Conservation (phyloP, 75 land plant species). For the Sequoia sempervirens region DNA sequence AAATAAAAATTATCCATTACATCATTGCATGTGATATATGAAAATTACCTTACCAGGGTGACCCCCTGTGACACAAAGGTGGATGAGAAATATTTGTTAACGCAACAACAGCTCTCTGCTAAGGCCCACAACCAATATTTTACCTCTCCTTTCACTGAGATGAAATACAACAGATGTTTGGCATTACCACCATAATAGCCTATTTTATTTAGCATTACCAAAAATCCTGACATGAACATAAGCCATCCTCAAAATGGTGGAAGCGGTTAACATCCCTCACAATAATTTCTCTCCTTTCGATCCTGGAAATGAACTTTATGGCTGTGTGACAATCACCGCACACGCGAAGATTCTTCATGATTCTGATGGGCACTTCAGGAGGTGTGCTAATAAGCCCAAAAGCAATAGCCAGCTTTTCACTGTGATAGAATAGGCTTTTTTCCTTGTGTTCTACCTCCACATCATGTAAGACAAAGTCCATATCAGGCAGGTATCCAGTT, state of each 20-base stretch:
- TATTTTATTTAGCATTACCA: neutral
- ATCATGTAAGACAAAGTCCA: conserved; percentile 1
- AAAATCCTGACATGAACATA: conserved; percentile 5
- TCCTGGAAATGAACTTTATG: conserved; percentile 4
- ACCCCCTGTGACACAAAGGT: too few relatives aligned
- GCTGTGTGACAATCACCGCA: conserved; percentile 1
- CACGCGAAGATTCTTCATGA: conserved; percentile 1
- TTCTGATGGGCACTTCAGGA: neutral
- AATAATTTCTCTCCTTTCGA: neutral
- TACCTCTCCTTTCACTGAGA: neutral
- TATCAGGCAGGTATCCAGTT: conserved; percentile 2
- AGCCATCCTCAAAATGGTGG: neutral
- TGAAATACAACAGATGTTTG: neutral
- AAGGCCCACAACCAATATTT: neutral
- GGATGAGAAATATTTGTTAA: too few relatives aligned
- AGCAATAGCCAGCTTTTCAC: conserved; percentile 8
- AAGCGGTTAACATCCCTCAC: conserved; percentile 4
- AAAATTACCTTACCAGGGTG: too few relatives aligned
- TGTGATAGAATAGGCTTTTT: neutral
- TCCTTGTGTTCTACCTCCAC: conserved; percentile 4
- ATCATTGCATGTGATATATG: too few relatives aligned
- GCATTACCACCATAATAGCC: neutral
- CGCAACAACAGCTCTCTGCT: too few relatives aligned
- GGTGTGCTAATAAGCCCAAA: neutral
- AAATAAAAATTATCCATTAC: too few relatives aligned